Evolutionary conservation across 768 basidiomycete genomes (phyloP), one percentile per base, ranked within the genome.

Genomic region (Phaeolepiota aurea): DNA sequence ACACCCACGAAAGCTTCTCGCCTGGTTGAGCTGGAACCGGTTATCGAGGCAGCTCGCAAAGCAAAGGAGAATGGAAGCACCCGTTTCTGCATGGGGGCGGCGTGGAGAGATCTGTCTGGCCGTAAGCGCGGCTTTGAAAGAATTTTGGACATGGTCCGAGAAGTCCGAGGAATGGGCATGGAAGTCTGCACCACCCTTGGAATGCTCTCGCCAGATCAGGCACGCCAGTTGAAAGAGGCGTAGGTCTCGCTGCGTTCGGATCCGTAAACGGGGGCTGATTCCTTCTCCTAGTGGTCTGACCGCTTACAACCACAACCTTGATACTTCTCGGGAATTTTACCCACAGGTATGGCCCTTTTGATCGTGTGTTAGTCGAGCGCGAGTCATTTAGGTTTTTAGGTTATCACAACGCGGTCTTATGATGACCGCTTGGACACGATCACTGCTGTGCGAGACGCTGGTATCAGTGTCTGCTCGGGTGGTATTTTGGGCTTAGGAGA

Each of bases 161-260:
- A 88, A 60, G 80, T 90, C 58, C 80, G 93, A 48, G 87, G 77
- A 14, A 92, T 97, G 88, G 93, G 84, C 30, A 96, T 99, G 94
- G 94, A 99, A 64, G 94, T 99, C 18, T 99, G 94, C 68, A 97
- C 94, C 31, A 99, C 94, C 3, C 77, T 99, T 20, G 94, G 94
- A 34, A 98, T 99, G 94, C 72, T 99, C 35, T 79, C 81, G 9
- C 87, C 92, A 16, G 90, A 92, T 44, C 94, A 99, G 62, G 94
- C 94, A 18, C 69, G 69, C 47, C 83, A 83, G 52, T 71, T 99
- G 46, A 98, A 97, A 61, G 82, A 92, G 66, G 94, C 94, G 87
- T 88, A 59, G 49, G 83, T 64, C 13, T 13, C 15, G 21, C 19
- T 34, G 14, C 30, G 4, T 4, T 40, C n/a, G 22, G 18, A 10